Conservation (phyloP, 2,329 filamentous ascomycete species). For the Ophiostoma sp. region DNA sequence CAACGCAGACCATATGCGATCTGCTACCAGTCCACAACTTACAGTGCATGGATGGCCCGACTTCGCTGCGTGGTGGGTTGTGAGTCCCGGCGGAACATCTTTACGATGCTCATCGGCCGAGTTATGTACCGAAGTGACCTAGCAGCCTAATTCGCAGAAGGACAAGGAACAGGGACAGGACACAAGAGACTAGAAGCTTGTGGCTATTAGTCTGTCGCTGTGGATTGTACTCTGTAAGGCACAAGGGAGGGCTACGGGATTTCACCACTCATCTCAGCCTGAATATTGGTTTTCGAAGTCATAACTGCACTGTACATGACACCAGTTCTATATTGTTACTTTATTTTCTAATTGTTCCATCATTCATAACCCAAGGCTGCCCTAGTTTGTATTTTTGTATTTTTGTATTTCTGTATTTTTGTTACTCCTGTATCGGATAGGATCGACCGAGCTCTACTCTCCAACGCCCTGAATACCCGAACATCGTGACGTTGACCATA, state of each 20-base stretch:
- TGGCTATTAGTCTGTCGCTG: background rate
- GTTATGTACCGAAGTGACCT: background rate
- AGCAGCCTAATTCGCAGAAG: background rate
- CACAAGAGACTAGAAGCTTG: background rate
- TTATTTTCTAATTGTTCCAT: background rate
- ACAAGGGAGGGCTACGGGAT: background rate
- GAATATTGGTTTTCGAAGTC: background rate
- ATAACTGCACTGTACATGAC: background rate
- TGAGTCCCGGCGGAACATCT: constrained; percentile 8
- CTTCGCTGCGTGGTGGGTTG: background rate
- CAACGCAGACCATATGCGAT: background rate
- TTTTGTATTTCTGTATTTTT: background rate
- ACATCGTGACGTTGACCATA: background rate
- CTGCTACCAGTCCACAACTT: background rate
- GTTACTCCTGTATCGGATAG: background rate
- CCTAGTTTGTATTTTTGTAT: background rate
- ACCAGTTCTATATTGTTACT: background rate
- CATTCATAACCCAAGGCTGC: background rate
- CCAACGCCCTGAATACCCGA: background rate
- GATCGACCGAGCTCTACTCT: background rate
- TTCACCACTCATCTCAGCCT: background rate
- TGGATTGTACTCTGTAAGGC: background rate
- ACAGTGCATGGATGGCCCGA: background rate
- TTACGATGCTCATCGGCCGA: constrained; percentile 12
- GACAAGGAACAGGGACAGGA: background rate